Conservation (phyloP, 371 early-diverging fungal genomes). For the Haplosporangium sp. region DNA sequence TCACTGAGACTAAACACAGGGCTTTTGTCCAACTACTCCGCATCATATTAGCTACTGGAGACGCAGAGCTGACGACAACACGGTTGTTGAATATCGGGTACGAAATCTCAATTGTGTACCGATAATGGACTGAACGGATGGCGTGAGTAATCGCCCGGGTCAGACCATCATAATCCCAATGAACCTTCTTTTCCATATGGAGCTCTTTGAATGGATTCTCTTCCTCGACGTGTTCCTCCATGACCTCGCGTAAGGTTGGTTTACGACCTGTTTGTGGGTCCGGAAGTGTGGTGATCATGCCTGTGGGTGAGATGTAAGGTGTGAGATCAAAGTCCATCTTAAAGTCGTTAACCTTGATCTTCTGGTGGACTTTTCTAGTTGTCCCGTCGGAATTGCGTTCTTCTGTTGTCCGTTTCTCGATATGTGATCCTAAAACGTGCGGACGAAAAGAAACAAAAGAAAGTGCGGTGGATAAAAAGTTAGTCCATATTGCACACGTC, state of each 20-base stretch:
- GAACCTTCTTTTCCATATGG: slow-evolving; percentile 45
- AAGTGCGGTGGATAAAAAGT: neutral
- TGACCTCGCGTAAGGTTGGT: slow-evolving; percentile 33
- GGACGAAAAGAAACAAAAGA: neutral
- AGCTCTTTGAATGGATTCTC: slow-evolving; percentile 50
- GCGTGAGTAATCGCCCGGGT: slow-evolving; percentile 34
- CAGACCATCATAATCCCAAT: slow-evolving; percentile 44
- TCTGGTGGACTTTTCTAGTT: neutral
- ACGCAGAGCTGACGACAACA: slow-evolving; percentile 29
- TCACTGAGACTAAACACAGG: slow-evolving; percentile 21
- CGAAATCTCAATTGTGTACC: slow-evolving; percentile 50
- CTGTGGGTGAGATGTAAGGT: slow-evolving; percentile 24
- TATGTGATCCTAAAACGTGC: slow-evolving; percentile 19
- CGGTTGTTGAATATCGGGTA: slow-evolving; percentile 34
- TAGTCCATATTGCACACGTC: neutral
- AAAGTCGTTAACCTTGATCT: slow-evolving; percentile 35
- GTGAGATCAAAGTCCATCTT: slow-evolving; percentile 42
- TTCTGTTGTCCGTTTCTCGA: slow-evolving; percentile 21
- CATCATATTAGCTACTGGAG: slow-evolving; percentile 40
- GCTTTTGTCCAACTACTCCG: slow-evolving; percentile 30
- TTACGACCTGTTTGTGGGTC: slow-evolving; percentile 22
- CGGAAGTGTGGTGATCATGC: slow-evolving; percentile 27
- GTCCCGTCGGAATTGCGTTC: slow-evolving; percentile 17
- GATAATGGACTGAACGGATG: slow-evolving; percentile 39
- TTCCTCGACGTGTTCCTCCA: slow-evolving; percentile 38